Evolutionary conservation across 495 filamentous ascomycete species (phyloP).

Genomic region (Hyphodiscus hymeniophilus): DNA sequence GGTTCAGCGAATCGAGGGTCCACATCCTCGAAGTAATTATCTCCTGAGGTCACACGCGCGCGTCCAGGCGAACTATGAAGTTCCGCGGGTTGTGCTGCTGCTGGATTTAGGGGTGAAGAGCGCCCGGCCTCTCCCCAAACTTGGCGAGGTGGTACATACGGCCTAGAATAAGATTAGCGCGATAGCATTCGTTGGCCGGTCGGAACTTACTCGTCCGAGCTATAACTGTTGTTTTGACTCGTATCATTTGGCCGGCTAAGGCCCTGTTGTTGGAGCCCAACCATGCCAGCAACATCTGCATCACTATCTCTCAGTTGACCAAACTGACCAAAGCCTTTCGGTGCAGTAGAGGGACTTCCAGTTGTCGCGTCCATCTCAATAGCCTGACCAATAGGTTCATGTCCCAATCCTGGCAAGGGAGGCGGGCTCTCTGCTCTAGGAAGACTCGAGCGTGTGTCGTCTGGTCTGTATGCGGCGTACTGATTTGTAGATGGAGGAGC

Average conservation of each 20-base stretch:
- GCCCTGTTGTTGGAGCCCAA: conserved; percentile 55
- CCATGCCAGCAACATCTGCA: conserved; percentile 58
- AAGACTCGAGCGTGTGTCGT: conserved; percentile 27
- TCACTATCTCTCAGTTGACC: conserved; percentile 55
- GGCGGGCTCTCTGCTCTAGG: conserved; percentile 55
- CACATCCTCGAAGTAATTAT: conserved; percentile 86
- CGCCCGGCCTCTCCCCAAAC: conserved; percentile 45
- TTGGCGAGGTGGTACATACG: conserved; percentile 58
- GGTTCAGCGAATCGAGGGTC: conserved; percentile 69
- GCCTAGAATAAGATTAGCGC: conserved; percentile 32
- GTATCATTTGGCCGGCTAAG: conserved; percentile 31
- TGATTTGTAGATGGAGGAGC: conserved; percentile 19
- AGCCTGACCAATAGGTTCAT: conserved; percentile 55
- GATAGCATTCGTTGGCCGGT: background rate
- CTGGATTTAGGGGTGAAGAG: conserved; percentile 29
- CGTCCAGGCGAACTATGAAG: conserved; percentile 22
- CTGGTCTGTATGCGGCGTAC: conserved; percentile 36
- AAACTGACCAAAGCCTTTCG: conserved; percentile 35
- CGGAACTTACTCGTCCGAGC: conserved; percentile 59
- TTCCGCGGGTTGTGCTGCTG: conserved; percentile 26
- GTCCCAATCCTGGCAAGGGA: conserved; percentile 49
- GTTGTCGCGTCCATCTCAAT: conserved; percentile 73
- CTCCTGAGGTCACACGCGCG: conserved; percentile 32
- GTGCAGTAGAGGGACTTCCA: conserved; percentile 36
- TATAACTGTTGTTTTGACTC: conserved; percentile 62